Conservation (phyloP, 345 rosid genomes). For the thale cress (Arabidopsis thaliana) region TAIR10.1 NC_003070.9:27006501-27007000, state of each 20-base stretch:
- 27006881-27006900: constrained; percentile 98
- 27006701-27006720: constrained; percentile 17
- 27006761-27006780: neutral
- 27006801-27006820: constrained; percentile 76
- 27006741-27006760: constrained; percentile 4
- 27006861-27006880: constrained; percentile 88
- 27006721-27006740: neutral
- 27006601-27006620: constrained; percentile 2
- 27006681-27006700: constrained; percentile 1
- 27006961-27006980: neutral
- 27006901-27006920: constrained; percentile 76
- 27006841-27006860: constrained; percentile 80
- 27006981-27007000: constrained; percentile 14
- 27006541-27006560: constrained; percentile 16
- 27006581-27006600: constrained; percentile 16
- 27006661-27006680: constrained; percentile 8
- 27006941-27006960: constrained; percentile 66
- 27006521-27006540: constrained; percentile 39
- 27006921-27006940: constrained; percentile 79
- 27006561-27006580: neutral
- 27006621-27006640: neutral
- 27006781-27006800: constrained; percentile 68
- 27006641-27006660: constrained; percentile 12
- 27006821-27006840: constrained; percentile 73
- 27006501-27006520: constrained; percentile 80